Conservation (phyloP, 306 rosid species). For the Datisca glomerata region DNA sequence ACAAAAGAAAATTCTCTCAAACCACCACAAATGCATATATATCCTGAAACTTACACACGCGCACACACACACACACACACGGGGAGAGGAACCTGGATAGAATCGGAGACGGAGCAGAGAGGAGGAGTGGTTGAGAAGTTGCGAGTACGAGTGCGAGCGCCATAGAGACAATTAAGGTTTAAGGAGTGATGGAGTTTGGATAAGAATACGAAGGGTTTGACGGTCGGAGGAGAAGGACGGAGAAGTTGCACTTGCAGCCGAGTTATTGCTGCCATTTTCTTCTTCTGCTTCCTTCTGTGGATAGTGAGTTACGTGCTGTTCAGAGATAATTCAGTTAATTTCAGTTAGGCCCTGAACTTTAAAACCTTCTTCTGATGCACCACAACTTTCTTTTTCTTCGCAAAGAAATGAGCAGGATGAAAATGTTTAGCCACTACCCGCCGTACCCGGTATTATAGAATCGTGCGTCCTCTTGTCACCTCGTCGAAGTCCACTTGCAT, state of each 20-base stretch:
- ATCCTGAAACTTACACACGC: too few species aligned
- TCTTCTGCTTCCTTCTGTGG: too few species aligned
- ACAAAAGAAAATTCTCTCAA: background rate
- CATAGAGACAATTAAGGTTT: too few species aligned
- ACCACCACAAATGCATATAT: background rate
- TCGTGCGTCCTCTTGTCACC: too few species aligned
- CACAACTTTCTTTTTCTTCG: too few species aligned
- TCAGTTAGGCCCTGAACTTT: conserved; percentile 1
- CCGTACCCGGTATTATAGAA: too few species aligned
- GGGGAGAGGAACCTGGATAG: conserved; percentile 21
- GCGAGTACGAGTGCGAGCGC: conserved; percentile 7
- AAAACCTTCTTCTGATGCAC: too few species aligned
- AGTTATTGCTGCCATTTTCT: conserved; percentile 34
- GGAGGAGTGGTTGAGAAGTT: conserved; percentile 20
- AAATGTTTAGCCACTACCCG: too few species aligned
- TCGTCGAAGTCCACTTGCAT: too few species aligned
- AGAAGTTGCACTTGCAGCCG: conserved; percentile 31
- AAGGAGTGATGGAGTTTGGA: conserved; percentile 11
- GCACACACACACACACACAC: too few species aligned
- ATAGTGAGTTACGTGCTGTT: too few species aligned
- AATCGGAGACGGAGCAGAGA: conserved; percentile 39
- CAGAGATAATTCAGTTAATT: conserved; percentile 3
- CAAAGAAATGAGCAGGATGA: too few species aligned
- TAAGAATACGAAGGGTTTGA: conserved; percentile 20
- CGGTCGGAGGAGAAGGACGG: conserved; percentile 17